Conservation (phyloP, 257 asterid genomes). For the Linaria vulgaris region DNA sequence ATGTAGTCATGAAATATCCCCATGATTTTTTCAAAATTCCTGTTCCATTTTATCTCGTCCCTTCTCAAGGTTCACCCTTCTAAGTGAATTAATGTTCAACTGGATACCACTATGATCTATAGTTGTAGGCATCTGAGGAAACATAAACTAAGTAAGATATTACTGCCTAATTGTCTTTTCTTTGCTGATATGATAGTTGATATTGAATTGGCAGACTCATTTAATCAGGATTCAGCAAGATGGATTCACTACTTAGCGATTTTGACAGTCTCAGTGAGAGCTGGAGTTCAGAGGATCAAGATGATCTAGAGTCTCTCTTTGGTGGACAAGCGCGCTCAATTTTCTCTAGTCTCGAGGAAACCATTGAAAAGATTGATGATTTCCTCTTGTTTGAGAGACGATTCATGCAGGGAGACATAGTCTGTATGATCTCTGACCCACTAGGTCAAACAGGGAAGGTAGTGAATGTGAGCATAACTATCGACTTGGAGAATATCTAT, state of each 20-base stretch:
- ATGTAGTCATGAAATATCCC: neutral
- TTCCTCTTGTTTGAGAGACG: slow-evolving; percentile 83
- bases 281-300: slow-evolving; percentile 81
- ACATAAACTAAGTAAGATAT: neutral
- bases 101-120: neutral
- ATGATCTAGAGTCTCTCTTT: slow-evolving; percentile 65
- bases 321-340: slow-evolving; percentile 74
- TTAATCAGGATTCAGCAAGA: slow-evolving; percentile 31
- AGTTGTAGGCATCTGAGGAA: neutral
- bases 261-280: slow-evolving; percentile 76
- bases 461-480: slow-evolving; percentile 51
- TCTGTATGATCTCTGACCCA: slow-evolving; percentile 67
- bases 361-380: slow-evolving; percentile 77
- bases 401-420: slow-evolving; percentile 65
- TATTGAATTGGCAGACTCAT: slow-evolving; percentile 22
- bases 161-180: neutral
- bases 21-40: neutral
- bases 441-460: slow-evolving; percentile 77
- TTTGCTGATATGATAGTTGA: slow-evolving; percentile 9
- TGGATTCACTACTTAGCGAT: slow-evolving; percentile 70
- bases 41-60: neutral
- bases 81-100: neutral
- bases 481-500: slow-evolving; percentile 64
- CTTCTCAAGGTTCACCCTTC: neutral
- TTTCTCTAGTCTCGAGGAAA: slow-evolving; percentile 82